These are phyloP conservation scores for Wakefieldia striispora DNA, from an alignment of 768 basidiomycete species.

Conservation along the genomic window DNA sequence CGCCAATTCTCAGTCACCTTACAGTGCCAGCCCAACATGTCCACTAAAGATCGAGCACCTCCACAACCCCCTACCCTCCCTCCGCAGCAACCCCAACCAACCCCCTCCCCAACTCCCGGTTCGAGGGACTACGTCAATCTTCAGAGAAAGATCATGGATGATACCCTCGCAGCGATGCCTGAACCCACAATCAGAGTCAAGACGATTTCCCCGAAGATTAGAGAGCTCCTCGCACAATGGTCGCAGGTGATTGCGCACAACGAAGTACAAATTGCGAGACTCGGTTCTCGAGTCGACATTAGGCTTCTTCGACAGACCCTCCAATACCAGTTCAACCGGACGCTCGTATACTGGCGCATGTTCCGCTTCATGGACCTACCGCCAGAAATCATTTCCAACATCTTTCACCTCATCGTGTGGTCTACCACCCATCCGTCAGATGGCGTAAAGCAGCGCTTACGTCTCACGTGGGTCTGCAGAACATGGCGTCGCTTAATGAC, in stretches of 20 bases:
- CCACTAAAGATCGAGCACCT: conserved; percentile 5
- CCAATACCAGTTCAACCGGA: conserved; percentile 17
- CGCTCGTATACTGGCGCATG: conserved; percentile 35
- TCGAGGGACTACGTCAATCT: conserved; percentile 16
- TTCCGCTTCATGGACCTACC: conserved; percentile 66
- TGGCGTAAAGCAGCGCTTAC: conserved; percentile 41
- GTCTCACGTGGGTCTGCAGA: conserved; percentile 58
- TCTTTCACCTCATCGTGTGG: conserved; percentile 63
- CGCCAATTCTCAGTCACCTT: not conserved
- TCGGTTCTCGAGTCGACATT: conserved; percentile 18
- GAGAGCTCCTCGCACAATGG: conserved; percentile 13
- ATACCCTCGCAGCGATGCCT: conserved; percentile 15
- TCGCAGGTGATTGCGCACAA: conserved; percentile 13
- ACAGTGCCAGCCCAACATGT: conserved; percentile 14
- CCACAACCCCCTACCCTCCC: conserved; percentile 10
- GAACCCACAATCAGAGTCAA: conserved; percentile 13
- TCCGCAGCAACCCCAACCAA: not conserved
- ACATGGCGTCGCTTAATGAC: conserved; percentile 52
- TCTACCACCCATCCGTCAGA: conserved; percentile 36
- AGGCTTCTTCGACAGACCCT: conserved; percentile 14
- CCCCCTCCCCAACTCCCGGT: conserved; percentile 18
- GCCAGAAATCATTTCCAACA: conserved; percentile 59
- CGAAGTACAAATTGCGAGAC: conserved; percentile 18
- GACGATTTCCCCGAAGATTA: not conserved
- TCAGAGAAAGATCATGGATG: conserved; percentile 17